Conservation (phyloP, 441 rosid genomes). For the Sinapis alba region DNA sequence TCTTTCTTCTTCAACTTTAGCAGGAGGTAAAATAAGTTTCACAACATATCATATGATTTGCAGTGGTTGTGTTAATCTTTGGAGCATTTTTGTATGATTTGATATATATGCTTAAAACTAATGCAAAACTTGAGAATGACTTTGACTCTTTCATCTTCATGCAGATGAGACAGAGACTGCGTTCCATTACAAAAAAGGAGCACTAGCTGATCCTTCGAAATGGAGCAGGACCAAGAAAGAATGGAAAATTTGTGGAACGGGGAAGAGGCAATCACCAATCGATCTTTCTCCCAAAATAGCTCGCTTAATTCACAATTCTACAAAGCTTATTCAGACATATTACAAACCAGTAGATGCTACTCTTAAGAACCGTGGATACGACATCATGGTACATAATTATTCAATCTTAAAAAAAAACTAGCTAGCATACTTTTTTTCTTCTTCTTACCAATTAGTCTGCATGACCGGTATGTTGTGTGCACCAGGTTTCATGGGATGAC, state of each 20-base stretch:
- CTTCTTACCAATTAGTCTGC: not conserved
- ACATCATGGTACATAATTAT: constrained; percentile 21
- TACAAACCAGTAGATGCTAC: constrained; percentile 30
- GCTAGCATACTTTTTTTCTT: not conserved
- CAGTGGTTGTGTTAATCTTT: constrained; percentile 1
- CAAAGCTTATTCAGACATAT: constrained; percentile 30
- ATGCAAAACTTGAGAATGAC: not conserved
- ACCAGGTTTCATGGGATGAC: constrained; percentile 31
- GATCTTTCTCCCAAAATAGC: constrained; percentile 35
- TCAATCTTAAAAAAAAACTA: not conserved
- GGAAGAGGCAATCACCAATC: constrained; percentile 36
- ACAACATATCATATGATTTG: not conserved
- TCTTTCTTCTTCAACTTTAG: constrained; percentile 30
- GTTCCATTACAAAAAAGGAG: constrained; percentile 33
- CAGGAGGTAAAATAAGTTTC: constrained; percentile 32
- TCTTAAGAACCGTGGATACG: constrained; percentile 40
- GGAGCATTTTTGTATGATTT: not conserved
- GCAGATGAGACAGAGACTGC: constrained; percentile 26
- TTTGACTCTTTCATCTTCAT: not conserved
- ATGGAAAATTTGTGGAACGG: constrained; percentile 33
- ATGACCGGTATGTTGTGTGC: constrained; percentile 16
- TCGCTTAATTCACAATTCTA: constrained; percentile 20
- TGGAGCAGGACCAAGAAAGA: constrained; percentile 21
- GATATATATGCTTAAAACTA: not conserved
- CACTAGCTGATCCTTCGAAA: constrained; percentile 25